Evolutionary conservation across 345 rosid genomes (phyloP), one percentile per base, ranked within the genome.

Genomic region (Cardamine resedifolia): DNA sequence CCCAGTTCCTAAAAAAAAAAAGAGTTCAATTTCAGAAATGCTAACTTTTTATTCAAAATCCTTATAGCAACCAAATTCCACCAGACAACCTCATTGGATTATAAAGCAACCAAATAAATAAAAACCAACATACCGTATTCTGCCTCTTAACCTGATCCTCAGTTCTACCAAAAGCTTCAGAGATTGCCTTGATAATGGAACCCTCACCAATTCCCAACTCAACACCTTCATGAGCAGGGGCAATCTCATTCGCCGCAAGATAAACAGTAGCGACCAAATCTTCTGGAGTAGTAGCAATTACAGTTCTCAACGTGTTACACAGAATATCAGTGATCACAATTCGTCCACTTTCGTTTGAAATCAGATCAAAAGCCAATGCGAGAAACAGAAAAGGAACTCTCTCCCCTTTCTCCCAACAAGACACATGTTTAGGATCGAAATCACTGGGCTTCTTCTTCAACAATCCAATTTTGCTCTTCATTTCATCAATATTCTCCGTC

Each of bases 161-260:
- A 4, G 90, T 88, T 77, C 91, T 87, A 77, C 97, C 97, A 79
- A 75, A 95, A 28, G 97, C 96, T 81, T 88, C 93, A 0, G 96
- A 83, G 3, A 95, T 86, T 0, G 96, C 98, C 73, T 88, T 90
- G 20, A 88, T 85, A 70, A 95, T 85, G 19, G 85, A 81, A 1
- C 90, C 85, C 47, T 91, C 96, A 55, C 98, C 98, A 39, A 90
- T 88, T 41, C 99, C 98, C 65, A 95, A 79, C 77, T 91, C 98
- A 64, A 91, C 43, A n/a, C 98, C 99, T 65, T 91, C 94, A 44
- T 91, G 98, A 16, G 98, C 89, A 5, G 99, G 92, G 0, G 98
- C 93, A 71, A 95, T 71, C 83, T 83, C 84, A 71, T 88, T 86
- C 2, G 93, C 96, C 27, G 88, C 69, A 61, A 91, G 81, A 76